Conservation (phyloP, 305 asterid species). For the Petunia hybrid region DNA sequence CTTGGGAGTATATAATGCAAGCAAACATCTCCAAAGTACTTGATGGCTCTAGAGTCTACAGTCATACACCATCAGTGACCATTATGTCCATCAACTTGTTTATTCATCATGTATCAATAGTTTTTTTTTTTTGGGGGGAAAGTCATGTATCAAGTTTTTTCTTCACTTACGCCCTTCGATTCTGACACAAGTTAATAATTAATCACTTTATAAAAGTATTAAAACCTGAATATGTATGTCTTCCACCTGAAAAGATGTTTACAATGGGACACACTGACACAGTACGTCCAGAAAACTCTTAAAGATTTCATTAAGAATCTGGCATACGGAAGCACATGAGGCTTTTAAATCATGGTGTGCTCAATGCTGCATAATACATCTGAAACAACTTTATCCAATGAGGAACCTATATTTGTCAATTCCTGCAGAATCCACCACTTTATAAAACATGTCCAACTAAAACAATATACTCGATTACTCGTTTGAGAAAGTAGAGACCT, state of each 20-base stretch:
- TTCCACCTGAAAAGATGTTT: not conserved
- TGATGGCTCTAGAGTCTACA: not conserved
- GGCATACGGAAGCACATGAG: not conserved
- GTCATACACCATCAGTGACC: not conserved
- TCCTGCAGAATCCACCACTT: not conserved
- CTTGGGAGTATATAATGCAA: too few relatives aligned
- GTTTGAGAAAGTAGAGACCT: not conserved
- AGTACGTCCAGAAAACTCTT: slow-evolving; percentile 4
- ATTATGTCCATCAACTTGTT: slow-evolving; percentile 13
- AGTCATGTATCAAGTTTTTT: not conserved
- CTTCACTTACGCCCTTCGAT: slow-evolving; percentile 7
- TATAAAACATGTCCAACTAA: slow-evolving; percentile 16
- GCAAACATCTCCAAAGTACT: too few relatives aligned
- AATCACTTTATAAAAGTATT: not conserved
- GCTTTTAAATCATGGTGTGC: slow-evolving; percentile 10
- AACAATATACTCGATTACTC: not conserved
- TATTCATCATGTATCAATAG: too few relatives aligned
- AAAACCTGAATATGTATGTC: not conserved
- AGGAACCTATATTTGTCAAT: not conserved
- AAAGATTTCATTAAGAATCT: not conserved
- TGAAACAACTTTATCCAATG: not conserved
- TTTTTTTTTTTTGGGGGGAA: too few relatives aligned
- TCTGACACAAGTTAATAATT: slow-evolving; percentile 11
- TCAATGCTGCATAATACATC: not conserved
- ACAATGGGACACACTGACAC: not conserved